These are phyloP conservation scores for Ceratocystis alfenasii DNA, from an alignment of 2,329 filamentous ascomycete species.

Conservation along the genomic window DNA sequence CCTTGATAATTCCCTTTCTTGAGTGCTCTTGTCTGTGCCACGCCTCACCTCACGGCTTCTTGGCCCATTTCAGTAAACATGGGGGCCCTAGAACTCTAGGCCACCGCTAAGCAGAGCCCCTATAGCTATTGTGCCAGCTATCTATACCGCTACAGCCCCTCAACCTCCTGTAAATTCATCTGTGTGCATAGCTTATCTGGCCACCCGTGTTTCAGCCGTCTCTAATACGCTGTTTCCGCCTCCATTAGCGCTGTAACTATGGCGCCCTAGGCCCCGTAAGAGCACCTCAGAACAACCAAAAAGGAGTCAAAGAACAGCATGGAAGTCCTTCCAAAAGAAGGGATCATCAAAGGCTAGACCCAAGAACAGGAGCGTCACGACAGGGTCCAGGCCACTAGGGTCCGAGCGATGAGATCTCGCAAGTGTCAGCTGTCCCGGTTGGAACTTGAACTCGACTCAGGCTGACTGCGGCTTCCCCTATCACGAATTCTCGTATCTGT, in stretches of 20 bases:
- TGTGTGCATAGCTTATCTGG: no score
- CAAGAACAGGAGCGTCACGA: neutral
- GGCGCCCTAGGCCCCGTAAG: neutral
- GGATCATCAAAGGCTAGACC: neutral
- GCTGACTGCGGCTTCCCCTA: neutral
- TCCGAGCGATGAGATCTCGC: neutral
- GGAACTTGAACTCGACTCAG: no score
- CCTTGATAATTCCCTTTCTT: neutral
- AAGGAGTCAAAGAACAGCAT: slow-evolving; percentile 7
- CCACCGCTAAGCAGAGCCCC: neutral
- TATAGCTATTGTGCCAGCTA: neutral
- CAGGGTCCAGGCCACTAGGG: neutral
- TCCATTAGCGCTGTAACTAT: neutral
- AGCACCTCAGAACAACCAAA: neutral
- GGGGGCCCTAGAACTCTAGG: neutral
- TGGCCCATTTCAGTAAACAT: no score
- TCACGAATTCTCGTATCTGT: no score
- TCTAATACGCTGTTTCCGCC: neutral
- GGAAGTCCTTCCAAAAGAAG: neutral
- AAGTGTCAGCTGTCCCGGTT: no score
- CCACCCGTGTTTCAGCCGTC: neutral
- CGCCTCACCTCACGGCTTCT: no score
- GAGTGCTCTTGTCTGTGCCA: neutral
- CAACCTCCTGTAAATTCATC: neutral
- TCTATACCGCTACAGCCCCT: neutral